phyloP scores from a whole-genome alignment of 192 early-diverging fungal genomes.

The Coemansia sp. region DNA sequence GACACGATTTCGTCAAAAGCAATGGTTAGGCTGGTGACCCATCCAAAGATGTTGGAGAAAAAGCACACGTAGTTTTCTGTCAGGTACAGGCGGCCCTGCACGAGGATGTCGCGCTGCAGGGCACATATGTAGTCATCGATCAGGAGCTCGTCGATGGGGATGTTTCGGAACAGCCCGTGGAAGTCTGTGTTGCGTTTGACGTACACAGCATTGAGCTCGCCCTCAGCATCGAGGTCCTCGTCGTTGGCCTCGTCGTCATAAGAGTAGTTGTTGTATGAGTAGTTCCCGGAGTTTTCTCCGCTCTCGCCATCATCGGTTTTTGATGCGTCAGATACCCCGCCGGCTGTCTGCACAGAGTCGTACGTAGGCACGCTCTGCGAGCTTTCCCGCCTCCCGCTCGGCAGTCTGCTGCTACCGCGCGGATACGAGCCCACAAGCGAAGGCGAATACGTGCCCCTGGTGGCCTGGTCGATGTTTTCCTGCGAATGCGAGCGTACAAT shows the following conservation, averaged over 20 bases:
- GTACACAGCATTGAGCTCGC: slow-evolving; percentile 56
- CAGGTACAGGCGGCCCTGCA: slow-evolving; percentile 83
- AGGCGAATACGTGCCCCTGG: background rate
- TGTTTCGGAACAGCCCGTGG: slow-evolving; percentile 56
- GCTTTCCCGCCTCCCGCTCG: slow-evolving; percentile 26
- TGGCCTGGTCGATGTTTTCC: slow-evolving; percentile 8
- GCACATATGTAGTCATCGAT: slow-evolving; percentile 80
- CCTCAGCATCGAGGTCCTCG: slow-evolving; percentile 34
- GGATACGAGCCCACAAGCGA: background rate
- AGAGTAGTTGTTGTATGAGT: slow-evolving; percentile 20
- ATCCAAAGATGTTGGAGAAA: slow-evolving; percentile 89
- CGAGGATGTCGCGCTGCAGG: slow-evolving; percentile 85
- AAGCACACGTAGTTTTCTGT: slow-evolving; percentile 82
- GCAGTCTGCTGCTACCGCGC: background rate
- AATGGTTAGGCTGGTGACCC: slow-evolving; percentile 79
- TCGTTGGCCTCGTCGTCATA: slow-evolving; percentile 24
- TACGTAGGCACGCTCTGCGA: slow-evolving; percentile 47
- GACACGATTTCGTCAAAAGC: slow-evolving; percentile 75
- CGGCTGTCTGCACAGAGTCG: background rate
- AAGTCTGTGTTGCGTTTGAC: slow-evolving; percentile 59
- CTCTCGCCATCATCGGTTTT: slow-evolving; percentile 14
- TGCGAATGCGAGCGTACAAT: slow-evolving; percentile 31
- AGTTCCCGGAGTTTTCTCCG: background rate
- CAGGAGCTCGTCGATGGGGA: slow-evolving; percentile 58
- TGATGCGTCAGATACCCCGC: background rate